Evolutionary conservation across 78 protist species (phyloP), one percentile per base, ranked within the genome.

Genomic region (Isochrysis galbana): DNA sequence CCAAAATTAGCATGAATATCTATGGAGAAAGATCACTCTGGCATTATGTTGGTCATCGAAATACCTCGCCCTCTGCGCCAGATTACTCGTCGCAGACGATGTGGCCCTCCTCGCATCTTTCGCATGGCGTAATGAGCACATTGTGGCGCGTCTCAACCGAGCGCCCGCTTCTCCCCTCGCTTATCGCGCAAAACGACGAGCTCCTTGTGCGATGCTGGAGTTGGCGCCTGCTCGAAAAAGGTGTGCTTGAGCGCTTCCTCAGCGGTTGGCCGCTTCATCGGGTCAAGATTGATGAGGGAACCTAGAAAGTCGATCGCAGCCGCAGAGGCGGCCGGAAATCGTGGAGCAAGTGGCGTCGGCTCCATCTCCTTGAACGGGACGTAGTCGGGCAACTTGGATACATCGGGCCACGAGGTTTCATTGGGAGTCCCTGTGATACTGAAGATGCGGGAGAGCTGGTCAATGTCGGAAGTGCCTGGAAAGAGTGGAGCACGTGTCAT

Each of bases 401-500:
- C 46, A 34, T n/a, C 86, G 17, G 86, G 86, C 86, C 86, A 77
- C 32, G 14, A 5, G 25, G 1, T 41, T 2, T 70, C 80, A 55
- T 5, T 69, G 7, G 93, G 93, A 4, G 89, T 47, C 29, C 93
- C 93, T 1, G 14, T 47, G 54, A 0, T 7, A 10, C 72, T 0
- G 54, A 74, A 87, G 44, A 88, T 39, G 83, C 87, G 83, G 32
- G 45, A 1, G 46, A 87, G 51, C 32, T 87, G 67, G 41, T 78
- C 93, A 36, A 42, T 23, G 46, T 80, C 90, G 45, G 54, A 25
- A 32, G 5, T 45, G 34, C 91, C 91, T n/a, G 67, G 48, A 41
- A 91, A 91, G 51, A 80, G 38, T 2, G 93, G 86, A 39, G 5
- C 91, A 10, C 93, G 92, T 19, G 21, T 0, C 44, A 78, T 7